A percentile compares a stretch with the other conserved stretches of the same genome.
Evolutionary conservation across 1,139 yeast genomes (phyloP).

Genomic region (Lizanozyma gosingica): DNA sequence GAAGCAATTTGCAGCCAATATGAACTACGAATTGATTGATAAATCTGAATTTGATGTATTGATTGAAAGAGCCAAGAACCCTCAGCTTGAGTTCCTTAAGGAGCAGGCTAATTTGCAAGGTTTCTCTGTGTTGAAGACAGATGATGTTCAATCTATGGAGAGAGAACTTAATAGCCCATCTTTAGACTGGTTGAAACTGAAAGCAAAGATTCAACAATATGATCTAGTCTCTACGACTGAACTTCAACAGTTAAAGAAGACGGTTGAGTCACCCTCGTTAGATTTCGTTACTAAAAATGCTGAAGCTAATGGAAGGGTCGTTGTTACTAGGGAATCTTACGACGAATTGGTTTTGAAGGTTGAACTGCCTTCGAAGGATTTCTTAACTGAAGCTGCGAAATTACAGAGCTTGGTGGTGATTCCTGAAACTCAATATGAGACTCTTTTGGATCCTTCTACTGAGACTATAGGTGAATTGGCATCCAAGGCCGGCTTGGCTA

Average conservation of each 20-base stretch:
- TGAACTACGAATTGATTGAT: background rate
- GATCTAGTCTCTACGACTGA: constrained; percentile 3
- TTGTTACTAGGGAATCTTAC: constrained; percentile 20
- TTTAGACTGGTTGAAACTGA: background rate
- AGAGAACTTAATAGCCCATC: background rate
- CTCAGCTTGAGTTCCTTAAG: background rate
- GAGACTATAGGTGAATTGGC: constrained; percentile 11
- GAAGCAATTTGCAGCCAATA: constrained; percentile 1
- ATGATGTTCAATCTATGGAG: background rate
- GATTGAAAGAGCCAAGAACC: constrained; percentile 14
- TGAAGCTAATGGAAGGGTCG: constrained; percentile 15
- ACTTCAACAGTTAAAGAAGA: constrained; percentile 5
- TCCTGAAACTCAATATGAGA: constrained; percentile 20
- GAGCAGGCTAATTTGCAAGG: background rate
- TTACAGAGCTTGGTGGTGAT: constrained; percentile 21
- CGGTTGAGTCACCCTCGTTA: constrained; percentile 9
- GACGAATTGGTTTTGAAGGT: constrained; percentile 15
- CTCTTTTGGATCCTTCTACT: background rate
- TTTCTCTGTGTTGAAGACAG: background rate
- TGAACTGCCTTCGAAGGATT: constrained; percentile 6
- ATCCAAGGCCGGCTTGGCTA: constrained; percentile 13
- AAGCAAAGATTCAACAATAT: constrained; percentile 1
- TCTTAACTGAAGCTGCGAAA: constrained; percentile 1
- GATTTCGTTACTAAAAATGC: constrained; percentile 18
- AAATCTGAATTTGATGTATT: constrained; percentile 19